These are phyloP conservation scores for Asterochloris erici DNA, from an alignment of 139 green algal species.

Conservation along the genomic window DNA sequence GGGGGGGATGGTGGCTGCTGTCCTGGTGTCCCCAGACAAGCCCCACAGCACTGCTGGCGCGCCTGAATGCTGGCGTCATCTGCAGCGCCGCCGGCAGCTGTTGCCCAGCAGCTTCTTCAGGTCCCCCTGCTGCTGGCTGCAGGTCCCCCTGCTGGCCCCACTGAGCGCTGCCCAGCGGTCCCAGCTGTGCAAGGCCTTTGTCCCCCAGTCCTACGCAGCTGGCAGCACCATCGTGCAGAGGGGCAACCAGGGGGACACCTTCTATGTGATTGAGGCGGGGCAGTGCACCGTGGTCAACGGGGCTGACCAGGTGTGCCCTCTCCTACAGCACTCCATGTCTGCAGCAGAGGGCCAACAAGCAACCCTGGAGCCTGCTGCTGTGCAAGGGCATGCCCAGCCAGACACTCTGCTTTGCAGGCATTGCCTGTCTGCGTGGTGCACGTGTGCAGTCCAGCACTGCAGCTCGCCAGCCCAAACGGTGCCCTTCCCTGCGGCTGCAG, in stretches of 20 bases:
- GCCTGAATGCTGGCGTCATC: not conserved
- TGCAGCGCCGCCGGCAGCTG: not conserved
- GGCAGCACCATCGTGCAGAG: slow-evolving; percentile 53
- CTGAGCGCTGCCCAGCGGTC: slow-evolving; percentile 46
- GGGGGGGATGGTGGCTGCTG: too few relatives aligned
- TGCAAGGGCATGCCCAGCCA: slow-evolving; percentile 1
- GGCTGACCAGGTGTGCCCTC: slow-evolving; percentile 22
- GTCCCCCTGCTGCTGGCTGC: not conserved
- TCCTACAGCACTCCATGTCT: too few relatives aligned
- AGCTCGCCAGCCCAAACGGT: too few relatives aligned
- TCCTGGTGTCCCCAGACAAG: too few relatives aligned
- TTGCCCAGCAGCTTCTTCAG: not conserved
- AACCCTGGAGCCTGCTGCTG: not conserved
- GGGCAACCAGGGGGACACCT: slow-evolving; percentile 73
- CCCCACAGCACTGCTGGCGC: not conserved
- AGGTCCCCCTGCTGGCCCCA: slow-evolving; percentile 49
- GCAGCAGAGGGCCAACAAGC: too few relatives aligned
- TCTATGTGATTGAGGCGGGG: slow-evolving; percentile 90
- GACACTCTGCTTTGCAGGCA: not conserved
- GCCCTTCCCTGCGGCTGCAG: not conserved
- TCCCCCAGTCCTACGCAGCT: slow-evolving; percentile 21
- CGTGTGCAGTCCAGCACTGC: too few relatives aligned
- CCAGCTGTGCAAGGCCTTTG: slow-evolving; percentile 41
- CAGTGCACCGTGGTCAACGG: slow-evolving; percentile 32
- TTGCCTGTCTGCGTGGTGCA: too few relatives aligned